These are phyloP conservation scores for Fomitiporia mediterranea DNA, from an alignment of 1,284 basidiomycete species.

Conservation along the genomic window DNA sequence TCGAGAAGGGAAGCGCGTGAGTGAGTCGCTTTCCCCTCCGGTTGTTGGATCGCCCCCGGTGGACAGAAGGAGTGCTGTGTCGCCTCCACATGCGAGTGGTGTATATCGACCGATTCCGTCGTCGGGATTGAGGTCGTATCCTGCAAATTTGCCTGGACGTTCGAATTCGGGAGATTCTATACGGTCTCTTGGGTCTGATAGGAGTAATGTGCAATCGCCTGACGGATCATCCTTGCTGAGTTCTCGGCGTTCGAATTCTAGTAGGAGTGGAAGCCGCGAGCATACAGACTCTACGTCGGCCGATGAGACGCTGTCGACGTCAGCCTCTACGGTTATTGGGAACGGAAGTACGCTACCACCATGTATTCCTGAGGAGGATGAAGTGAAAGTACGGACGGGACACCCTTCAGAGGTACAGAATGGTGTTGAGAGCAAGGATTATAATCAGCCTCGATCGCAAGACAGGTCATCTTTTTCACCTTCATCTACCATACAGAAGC, in stretches of 20 bases:
- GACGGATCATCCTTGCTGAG: background rate
- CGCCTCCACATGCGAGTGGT: background rate
- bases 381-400: background rate
- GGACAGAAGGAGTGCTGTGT: background rate
- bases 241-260: background rate
- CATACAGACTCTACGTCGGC: slow-evolving; percentile 45
- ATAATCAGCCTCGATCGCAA: background rate
- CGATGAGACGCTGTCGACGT: background rate
- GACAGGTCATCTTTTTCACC: background rate
- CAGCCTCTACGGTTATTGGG: slow-evolving; percentile 1
- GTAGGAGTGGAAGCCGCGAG: background rate
- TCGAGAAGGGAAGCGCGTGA: slow-evolving; percentile 15
- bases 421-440: background rate
- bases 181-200: background rate
- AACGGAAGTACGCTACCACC: slow-evolving; percentile 9
- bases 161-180: background rate
- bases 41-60: background rate
- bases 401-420: background rate
- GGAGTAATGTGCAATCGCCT: background rate
- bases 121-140: background rate
- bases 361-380: slow-evolving; percentile 14
- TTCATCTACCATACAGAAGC: background rate
- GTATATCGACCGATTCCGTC: slow-evolving; percentile 4
- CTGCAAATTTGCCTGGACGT: background rate
- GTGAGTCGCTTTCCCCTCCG: slow-evolving; percentile 16